Base-by-base conservation (phyloP, 192 early-diverging fungal genomes). In the Coemansia sp. region DNA sequence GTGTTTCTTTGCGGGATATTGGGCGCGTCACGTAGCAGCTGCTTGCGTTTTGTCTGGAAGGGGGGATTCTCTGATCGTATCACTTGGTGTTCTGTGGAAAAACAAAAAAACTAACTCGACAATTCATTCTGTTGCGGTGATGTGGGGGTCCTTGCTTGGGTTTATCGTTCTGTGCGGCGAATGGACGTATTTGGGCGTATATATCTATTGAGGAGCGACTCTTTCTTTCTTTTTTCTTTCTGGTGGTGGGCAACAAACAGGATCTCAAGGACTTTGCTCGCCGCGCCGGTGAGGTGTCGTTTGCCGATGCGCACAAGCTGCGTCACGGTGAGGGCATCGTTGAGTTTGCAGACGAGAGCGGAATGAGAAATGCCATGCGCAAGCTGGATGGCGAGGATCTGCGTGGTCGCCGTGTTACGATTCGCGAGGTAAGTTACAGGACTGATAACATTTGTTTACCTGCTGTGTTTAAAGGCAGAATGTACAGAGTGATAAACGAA, bases 211-310 rank as follows among this genome's bases (percentile, higher is more conserved):
- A 42, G n/a, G 25, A 25, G 11, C 57, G 22, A 31, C 48, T 50
- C 50, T 63, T 18, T 40, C 33, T 50, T 20, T 56, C 60, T 14
- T 18, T 56, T 68, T 58, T 52, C n/a, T 20, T 49, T 62, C 56
- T 31, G 32, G 42, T 56, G 17, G 40, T 57, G 56, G 34, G 36
- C 14, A 6, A 12, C 12, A 31, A 82, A 70, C 84, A 96, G 94
- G 95, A 95, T 84, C 86, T 98, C 82, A 98, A 98, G 85, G 95
- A 97, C 73, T 83, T 94, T 67, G 92, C 96, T 83, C 91, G 94
- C 63, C 93, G 93, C 68, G 95, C 93, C 31, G 95, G 95, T 57
- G 93, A 96, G 73, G 95, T 98, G 17, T 87, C 89, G 28, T 98
- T 93, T 85, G 91, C 96, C 7, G 94, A 97, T 72, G 87, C 93